Conservation (phyloP, 2,329 filamentous ascomycete species). For the Periconia sp. region DNA sequence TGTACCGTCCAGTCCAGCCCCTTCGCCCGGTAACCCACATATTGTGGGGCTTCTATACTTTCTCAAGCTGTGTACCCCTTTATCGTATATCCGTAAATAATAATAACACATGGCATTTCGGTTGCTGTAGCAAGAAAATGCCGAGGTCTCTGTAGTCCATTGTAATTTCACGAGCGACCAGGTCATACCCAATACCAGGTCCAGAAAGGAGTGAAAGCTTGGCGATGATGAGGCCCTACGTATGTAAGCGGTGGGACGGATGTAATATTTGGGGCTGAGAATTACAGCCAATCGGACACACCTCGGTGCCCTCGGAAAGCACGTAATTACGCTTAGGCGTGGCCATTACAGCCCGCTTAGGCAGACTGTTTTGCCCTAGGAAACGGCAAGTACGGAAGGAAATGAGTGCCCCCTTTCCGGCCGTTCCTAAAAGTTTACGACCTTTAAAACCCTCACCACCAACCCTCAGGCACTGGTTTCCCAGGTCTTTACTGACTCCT, state of each 20-base stretch:
- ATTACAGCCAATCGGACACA: slow-evolving; percentile 17
- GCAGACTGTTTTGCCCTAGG: slow-evolving; percentile 1
- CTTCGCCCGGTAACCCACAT: no score
- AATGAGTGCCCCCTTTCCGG: slow-evolving; percentile 42
- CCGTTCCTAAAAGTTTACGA: slow-evolving; percentile 27
- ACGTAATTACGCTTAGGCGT: slow-evolving; percentile 8
- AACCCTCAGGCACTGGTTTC: slow-evolving; percentile 6
- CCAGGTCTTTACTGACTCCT: slow-evolving; percentile 11
- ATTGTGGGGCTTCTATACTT: no score
- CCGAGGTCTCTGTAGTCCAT: not conserved
- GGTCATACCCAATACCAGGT: not conserved
- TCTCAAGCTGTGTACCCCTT: no score
- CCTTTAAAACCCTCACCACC: slow-evolving; percentile 20
- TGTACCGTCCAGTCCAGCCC: no score
- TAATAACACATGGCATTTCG: no score
- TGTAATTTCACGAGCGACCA: not conserved
- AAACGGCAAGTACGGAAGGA: slow-evolving; percentile 32
- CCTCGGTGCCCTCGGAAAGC: slow-evolving; percentile 17
- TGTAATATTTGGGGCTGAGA: not conserved
- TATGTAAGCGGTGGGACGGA: not conserved
- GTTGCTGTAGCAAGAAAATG: not conserved
- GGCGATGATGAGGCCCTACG: not conserved
- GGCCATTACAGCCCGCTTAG: slow-evolving; percentile 11
- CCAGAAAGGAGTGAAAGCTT: not conserved
- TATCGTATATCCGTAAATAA: no score